Conservation (phyloP, 2,329 filamentous ascomycete genomes). For the Fusarium sterilihyphosum region DNA sequence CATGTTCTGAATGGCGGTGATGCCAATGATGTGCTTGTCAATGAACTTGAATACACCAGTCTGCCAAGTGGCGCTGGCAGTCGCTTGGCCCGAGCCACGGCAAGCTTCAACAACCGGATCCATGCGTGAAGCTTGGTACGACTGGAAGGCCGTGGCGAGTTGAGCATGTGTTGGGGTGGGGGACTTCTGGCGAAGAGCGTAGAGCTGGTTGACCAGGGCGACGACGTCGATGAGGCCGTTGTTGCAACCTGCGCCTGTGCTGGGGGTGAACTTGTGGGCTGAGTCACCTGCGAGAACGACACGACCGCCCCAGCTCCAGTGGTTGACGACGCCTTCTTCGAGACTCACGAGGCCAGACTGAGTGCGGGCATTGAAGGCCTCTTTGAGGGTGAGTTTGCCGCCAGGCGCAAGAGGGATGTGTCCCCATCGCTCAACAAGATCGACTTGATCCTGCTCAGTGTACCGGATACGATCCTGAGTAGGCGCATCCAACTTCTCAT, state of each 20-base stretch:
- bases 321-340: conserved; percentile 50
- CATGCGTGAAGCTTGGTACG: conserved; percentile 25
- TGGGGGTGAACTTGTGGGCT: conserved; percentile 52
- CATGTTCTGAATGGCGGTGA: conserved; percentile 12
- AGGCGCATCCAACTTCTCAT: conserved; percentile 31
- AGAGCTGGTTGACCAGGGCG: conserved; percentile 43
- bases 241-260: conserved; percentile 49
- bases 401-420: conserved; percentile 27
- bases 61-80: conserved; percentile 28
- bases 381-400: conserved; percentile 41
- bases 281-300: conserved; percentile 51
- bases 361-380: conserved; percentile 42
- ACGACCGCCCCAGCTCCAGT: conserved; percentile 49
- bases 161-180: background rate
- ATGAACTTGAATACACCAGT: conserved; percentile 23
- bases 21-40: conserved; percentile 21
- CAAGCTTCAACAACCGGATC: conserved; percentile 14
- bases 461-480: conserved; percentile 25
- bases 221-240: conserved; percentile 49
- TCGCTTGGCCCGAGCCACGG: background rate
- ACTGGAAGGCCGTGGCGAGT: conserved; percentile 12
- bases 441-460: conserved; percentile 25
- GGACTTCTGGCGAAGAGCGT: background rate
- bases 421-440: conserved; percentile 30
- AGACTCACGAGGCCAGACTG: conserved; percentile 46